These are phyloP conservation scores for Seiridium unicorne DNA, from an alignment of 2,329 filamentous ascomycete genomes.

Conservation along the genomic window DNA sequence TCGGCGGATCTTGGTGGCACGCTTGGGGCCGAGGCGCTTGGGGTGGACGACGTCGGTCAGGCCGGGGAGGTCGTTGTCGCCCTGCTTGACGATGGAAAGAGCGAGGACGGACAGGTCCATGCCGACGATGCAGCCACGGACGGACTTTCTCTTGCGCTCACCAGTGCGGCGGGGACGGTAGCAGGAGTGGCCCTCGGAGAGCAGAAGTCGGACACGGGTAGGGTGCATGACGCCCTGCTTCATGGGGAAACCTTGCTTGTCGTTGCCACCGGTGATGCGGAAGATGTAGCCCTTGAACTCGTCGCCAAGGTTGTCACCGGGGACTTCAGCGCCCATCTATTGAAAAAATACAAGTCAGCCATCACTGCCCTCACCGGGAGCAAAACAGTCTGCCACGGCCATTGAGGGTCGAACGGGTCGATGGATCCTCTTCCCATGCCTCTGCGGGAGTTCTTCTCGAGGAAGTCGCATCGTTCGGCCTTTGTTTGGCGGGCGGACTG, in stretches of 20 bases:
- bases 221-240: conserved; percentile 99
- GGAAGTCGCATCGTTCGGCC: too few relatives aligned
- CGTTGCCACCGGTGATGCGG: conserved; percentile 99
- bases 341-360: conserved; percentile 31
- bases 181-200: conserved; percentile 96
- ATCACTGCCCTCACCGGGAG: background rate
- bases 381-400: too few relatives aligned
- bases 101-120: conserved; percentile 94
- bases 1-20: conserved; percentile 98
- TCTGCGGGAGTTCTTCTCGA: too few relatives aligned
- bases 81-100: conserved; percentile 96
- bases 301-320: conserved; percentile 92
- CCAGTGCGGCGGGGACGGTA: conserved; percentile 97
- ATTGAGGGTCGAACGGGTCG: too few relatives aligned
- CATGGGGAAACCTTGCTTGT: conserved; percentile 99
- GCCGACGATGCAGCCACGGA: conserved; percentile 98
- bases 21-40: conserved; percentile 99
- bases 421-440: too few relatives aligned
- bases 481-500: too few relatives aligned
- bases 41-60: conserved; percentile 97
- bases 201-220: conserved; percentile 96
- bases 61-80: conserved; percentile 89
- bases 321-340: conserved; percentile 86
- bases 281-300: conserved; percentile 99
- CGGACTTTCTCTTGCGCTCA: conserved; percentile 99